Evolutionary conservation across 495 filamentous ascomycete genomes (phyloP), one percentile per base, ranked within the genome.

Genomic region (Xylaria sp.): DNA sequence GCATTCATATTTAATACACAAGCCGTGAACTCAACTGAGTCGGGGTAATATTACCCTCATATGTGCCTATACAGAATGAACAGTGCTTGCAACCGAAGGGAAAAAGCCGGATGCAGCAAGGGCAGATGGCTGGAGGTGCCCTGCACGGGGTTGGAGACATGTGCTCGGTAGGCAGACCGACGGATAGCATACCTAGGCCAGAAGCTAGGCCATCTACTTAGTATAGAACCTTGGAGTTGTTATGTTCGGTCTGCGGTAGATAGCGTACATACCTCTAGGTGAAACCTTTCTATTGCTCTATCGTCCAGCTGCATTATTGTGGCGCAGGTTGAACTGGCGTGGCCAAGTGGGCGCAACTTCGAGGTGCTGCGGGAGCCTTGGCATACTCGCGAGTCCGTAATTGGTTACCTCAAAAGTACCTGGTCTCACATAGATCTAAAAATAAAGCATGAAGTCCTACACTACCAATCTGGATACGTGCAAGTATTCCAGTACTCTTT

Each of bases 361-460:
- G 11, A 26, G 40, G 37, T 44, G 7, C 59, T 44, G 17, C 40
- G 33, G 29, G 37, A 58, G 31, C 21, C 61, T 12, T 29, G 62
- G 19, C 26, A 52, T 12, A 37, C 11, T 33, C 3, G 11, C 19
- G 6, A n/a, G 2, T 37, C 43, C 62, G 43, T 35, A 65, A 48
- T 37, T 52, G 26, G 59, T 43, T 41, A 64, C 17, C 0, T 17
- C 14, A 4, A 14, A 40, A 59, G 37, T 19, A 35, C 1, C 7
- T 5, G 43, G 41, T n/a, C 61, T 50, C 12, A 44, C 59, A 50
- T 26, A 35, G 15, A 17, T 66, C 62, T 66, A 66, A 66, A 66
- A 66, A 66, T 66, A 66, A 66, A 66, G 9, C 7, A 11, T 1
- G 14, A 17, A 43, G 55, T 26, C 58, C n/a, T 40, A 21, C 17